Evolutionary conservation across 441 rosid genomes (phyloP), one percentile per base, ranked within the genome.

Genomic region (Euphorbia corollata): DNA sequence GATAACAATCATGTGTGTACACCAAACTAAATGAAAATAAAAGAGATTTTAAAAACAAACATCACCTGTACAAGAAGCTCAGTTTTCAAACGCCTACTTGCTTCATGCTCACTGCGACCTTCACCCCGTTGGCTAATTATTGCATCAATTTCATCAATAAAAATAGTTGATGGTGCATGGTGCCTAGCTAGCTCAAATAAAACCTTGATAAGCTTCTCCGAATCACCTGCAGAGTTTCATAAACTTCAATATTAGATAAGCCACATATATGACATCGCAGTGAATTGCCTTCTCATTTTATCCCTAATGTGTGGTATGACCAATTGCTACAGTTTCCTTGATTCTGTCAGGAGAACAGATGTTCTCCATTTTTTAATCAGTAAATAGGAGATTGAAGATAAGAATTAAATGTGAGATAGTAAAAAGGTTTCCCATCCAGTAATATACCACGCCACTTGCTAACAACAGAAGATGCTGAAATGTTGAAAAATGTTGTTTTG

Each of bases 371-470:
- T 15, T 43, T 4, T 16, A 6, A 24, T 18, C 34, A 22, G 20
- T 41, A 43, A 23, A 68, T 11, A 34, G 59, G 8, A 34, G 41
- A 51, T 22, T 8, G 61, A 45, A 12, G 27, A 19, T 13, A 61
- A 51, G 2, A 51, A 53, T 18, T 27, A 60, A 39, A 38, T 27
- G 39, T 18, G 18, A 36, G 13, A 59, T 22, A 16, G 19, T 41
- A 36, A 50, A 57, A 59, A 36, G 61, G 53, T 32, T n/a, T 45
- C 47, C 16, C 12, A 47, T n/a, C 59, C 38, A 15, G 59, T 64
- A 61, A 74, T 83, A 73, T 81, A 86, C 95, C 95, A 58, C 97
- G 91, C 99, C 99, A 94, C 86, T 94, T 94, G 87, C 99, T 94
- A 70, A 94, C 99, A 50, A 94, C 90, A 38, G 99, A 94, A 53